Evolutionary conservation across 2,329 filamentous ascomycete genomes (phyloP).

Genomic region (Colletotrichum sojae): DNA sequence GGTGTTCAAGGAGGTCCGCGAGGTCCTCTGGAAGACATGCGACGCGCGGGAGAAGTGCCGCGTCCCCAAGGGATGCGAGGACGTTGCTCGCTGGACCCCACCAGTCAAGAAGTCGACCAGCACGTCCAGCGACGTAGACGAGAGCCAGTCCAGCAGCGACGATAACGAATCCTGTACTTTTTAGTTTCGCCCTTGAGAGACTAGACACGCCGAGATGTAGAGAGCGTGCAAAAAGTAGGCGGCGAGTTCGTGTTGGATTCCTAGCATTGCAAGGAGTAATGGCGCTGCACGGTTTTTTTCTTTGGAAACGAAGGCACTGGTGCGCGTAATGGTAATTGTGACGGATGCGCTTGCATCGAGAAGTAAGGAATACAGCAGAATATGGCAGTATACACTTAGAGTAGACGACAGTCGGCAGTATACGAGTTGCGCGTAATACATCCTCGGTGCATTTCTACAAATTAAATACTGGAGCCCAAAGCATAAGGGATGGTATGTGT

Average conservation of each 20-base stretch:
- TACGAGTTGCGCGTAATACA: not conserved
- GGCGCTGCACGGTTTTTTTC: not conserved
- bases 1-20: constrained; percentile 84
- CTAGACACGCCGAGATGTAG: not conserved
- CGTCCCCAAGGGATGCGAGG: constrained; percentile 75
- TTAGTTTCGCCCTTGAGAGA: no score
- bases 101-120: constrained; percentile 25
- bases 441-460: no score
- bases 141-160: constrained; percentile 39
- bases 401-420: not conserved
- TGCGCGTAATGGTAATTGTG: constrained; percentile 11
- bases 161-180: constrained; percentile 24
- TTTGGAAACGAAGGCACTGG: constrained; percentile 1
- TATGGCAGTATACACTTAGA: constrained; percentile 9
- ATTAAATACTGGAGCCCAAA: no score
- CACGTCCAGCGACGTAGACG: not conserved
- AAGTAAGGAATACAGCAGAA: not conserved
- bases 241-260: constrained; percentile 6
- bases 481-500: constrained; percentile 30
- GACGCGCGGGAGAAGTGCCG: constrained; percentile 69
- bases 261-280: constrained; percentile 30
- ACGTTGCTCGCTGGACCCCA: constrained; percentile 57
- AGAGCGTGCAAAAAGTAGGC: not conserved
- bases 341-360: not conserved
- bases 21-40: constrained; percentile 88